Percentiles rank a stretch among this genome's conserved stretches.
phyloP scores from a whole-genome alignment of 345 rosid genomes.

The Aquilaria malaccensis region DNA sequence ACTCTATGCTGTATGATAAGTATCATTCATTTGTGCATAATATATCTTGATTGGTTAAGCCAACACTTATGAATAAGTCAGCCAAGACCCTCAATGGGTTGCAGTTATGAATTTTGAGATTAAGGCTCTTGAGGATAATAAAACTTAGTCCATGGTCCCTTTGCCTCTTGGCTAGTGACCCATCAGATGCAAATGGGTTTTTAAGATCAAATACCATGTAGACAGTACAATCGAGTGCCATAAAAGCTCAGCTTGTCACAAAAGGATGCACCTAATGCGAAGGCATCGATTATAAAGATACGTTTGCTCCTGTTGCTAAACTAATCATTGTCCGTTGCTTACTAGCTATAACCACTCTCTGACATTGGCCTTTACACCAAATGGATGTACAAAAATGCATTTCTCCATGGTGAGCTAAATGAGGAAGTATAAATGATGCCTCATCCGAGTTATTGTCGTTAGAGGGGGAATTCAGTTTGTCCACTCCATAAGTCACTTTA shows the following conservation, averaged over 20 bases:
- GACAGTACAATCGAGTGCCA: neutral
- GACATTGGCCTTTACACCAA: neutral
- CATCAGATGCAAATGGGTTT: slow-evolving; percentile 3
- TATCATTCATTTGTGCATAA: neutral
- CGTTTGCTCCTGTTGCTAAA: slow-evolving; percentile 1
- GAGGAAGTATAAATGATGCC: neutral
- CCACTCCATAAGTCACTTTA: neutral
- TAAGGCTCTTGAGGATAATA: neutral
- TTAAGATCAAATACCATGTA: neutral
- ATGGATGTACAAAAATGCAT: slow-evolving; percentile 4
- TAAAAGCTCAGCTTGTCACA: neutral
- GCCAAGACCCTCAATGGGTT: neutral
- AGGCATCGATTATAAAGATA: slow-evolving; percentile 2
- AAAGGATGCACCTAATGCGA: neutral
- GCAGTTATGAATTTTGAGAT: neutral
- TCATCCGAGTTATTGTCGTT: neutral
- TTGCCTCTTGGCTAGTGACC: neutral
- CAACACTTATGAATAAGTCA: neutral
- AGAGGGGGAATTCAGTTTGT: too few species aligned
- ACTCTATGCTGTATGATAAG: neutral
- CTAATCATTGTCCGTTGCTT: neutral
- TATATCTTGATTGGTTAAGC: neutral
- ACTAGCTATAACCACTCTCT: neutral
- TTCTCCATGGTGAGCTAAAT: neutral
- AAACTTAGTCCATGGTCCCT: neutral